phyloP scores from a whole-genome alignment of 495 filamentous ascomycete genomes.

The Aspergillus bridgeri region DNA sequence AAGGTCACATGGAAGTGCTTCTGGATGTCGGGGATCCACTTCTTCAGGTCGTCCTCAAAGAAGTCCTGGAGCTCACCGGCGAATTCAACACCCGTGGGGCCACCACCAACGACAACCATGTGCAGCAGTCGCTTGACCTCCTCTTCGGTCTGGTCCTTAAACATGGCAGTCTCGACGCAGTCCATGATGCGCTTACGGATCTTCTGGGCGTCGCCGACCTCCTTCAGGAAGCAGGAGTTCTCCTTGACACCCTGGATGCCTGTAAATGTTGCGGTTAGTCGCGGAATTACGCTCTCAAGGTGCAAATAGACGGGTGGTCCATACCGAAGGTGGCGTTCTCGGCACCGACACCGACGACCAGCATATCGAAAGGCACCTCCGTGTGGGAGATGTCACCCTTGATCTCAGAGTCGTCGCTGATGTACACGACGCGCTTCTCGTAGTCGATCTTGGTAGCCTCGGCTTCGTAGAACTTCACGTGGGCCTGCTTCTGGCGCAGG shows the following conservation, averaged over 20 bases:
- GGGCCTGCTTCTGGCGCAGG: constrained; percentile 83
- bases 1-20: constrained; percentile 95
- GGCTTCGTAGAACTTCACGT: constrained; percentile 96
- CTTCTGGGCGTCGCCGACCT: constrained; percentile 89
- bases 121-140: constrained; percentile 93
- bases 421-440: constrained; percentile 78
- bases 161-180: constrained; percentile 95
- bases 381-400: constrained; percentile 79
- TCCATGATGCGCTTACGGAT: constrained; percentile 99
- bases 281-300: not conserved
- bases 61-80: constrained; percentile 98
- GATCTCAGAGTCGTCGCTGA: constrained; percentile 90
- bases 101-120: constrained; percentile 98
- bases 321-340: constrained; percentile 97
- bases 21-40: constrained; percentile 93
- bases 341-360: constrained; percentile 93
- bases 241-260: constrained; percentile 91
- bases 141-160: constrained; percentile 92
- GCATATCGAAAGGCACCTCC: constrained; percentile 96
- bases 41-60: constrained; percentile 94
- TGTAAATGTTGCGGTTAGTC: constrained; percentile 22
- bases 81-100: constrained; percentile 97
- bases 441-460: constrained; percentile 96
- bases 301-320: constrained; percentile 14
- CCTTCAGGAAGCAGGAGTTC: constrained; percentile 96